Base-by-base conservation (phyloP, 2,329 filamentous ascomycete genomes). In the Zymoseptoria ardabiliae region DNA sequence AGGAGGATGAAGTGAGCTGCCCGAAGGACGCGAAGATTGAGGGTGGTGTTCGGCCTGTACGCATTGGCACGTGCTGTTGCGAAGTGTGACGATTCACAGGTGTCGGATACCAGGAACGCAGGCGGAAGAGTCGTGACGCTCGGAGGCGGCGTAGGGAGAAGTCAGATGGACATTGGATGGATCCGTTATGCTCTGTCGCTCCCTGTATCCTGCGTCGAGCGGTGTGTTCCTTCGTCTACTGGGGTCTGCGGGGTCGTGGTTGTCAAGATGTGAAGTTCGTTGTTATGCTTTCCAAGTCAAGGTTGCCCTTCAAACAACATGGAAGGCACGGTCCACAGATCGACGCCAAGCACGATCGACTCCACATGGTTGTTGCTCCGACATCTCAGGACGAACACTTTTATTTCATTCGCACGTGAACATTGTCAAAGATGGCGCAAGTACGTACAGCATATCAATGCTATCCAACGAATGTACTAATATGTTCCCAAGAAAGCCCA, bases 401-500 rank as follows among this genome's bases (percentile, higher is more conserved):
- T 45, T n/a, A 45, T 13, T 45, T 45, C 35, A n/a, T 45, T 45
- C 35, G 7, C 35, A 6, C 25, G 35, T 45, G 35, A 45, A 7
- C 7, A 1, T 45, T 45, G 13, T n/a, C 50, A 49, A 48, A 21
- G 17, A 70, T 69, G 68, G 67, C 68, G n/a, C 67, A 69, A 55
- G 67, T 70, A 61, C 9, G 61, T 23, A 53, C 7, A n/a, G 6
- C 21, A 28, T 35, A 19, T 22, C 19, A 22, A 22, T 25, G 23
- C 20, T 17, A 20, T 28, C 8, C 19, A 30, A 21, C n/a, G 13
- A 49, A 2, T 10, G 2, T 23, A 53, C 55, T 61, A 17, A 65
- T 52, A 21, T 10, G 2, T 17, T 35, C 13, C 51, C 2, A 64
- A 81, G 78, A 80, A 80, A 80, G 77, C 78, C 58, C 76, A 77